A percentile compares a stretch with the other conserved stretches of the same genome.
Conservation (phyloP, 169 alveolate genomes). For the Babesia ovata region DNA sequence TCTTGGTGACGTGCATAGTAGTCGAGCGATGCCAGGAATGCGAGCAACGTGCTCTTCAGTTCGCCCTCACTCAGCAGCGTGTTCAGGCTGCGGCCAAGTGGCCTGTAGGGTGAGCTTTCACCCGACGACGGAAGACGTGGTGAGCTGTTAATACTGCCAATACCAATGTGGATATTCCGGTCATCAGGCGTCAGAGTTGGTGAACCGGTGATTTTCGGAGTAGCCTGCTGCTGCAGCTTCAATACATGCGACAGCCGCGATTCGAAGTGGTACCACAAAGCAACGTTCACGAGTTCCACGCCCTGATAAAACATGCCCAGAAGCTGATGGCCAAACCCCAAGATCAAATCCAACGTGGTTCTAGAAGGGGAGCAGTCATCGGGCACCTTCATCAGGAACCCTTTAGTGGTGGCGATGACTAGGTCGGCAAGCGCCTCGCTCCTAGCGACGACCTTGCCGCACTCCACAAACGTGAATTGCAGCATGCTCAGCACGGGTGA, state of each 20-base stretch:
- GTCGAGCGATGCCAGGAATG: neutral
- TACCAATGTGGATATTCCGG: too few relatives aligned
- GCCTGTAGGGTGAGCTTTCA: neutral
- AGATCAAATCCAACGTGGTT: neutral
- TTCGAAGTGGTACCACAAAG: conserved; percentile 12
- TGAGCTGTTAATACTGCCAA: neutral
- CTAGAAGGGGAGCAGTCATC: conserved; percentile 15
- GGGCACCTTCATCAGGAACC: conserved; percentile 6
- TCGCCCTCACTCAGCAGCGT: conserved; percentile 28
- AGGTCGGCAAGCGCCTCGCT: conserved; percentile 15
- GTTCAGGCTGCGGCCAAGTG: conserved; percentile 3
- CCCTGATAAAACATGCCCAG: conserved; percentile 13
- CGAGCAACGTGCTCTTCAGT: conserved; percentile 2
- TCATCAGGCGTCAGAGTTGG: neutral
- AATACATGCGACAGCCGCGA: conserved; percentile 21
- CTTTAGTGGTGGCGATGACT: conserved; percentile 2
- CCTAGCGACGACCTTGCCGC: neutral
- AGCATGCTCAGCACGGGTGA: conserved; percentile 13
- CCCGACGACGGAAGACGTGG: too few relatives aligned
- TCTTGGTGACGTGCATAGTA: neutral
- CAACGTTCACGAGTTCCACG: neutral
- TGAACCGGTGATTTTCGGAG: neutral
- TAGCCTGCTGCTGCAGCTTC: conserved; percentile 13
- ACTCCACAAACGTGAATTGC: neutral
- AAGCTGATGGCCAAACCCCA: neutral